These are phyloP conservation scores for Plenodomus biglobosus DNA, from an alignment of 2,329 filamentous ascomycete genomes.

Conservation along the genomic window DNA sequence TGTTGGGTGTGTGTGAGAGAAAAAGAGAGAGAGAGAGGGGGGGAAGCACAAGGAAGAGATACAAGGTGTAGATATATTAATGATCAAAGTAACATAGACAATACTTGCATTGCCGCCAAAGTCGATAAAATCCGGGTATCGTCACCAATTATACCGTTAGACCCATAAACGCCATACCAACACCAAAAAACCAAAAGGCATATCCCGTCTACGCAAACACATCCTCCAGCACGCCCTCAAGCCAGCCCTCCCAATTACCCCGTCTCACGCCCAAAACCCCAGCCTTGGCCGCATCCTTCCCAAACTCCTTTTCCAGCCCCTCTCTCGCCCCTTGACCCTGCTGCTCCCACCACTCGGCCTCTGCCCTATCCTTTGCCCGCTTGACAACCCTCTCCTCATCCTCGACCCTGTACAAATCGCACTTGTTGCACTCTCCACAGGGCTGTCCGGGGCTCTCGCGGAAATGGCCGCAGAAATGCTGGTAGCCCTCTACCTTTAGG, in stretches of 20 bases:
- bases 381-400: constrained; percentile 50
- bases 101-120: no score
- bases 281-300: constrained; percentile 10
- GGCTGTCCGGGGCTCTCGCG: constrained; percentile 73
- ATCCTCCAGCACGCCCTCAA: constrained; percentile 20
- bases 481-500: constrained; percentile 72
- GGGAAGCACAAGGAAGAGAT: no score
- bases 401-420: constrained; percentile 53
- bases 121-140: no score
- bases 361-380: constrained; percentile 47
- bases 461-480: constrained; percentile 96
- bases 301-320: constrained; percentile 26
- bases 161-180: no score
- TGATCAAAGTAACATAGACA: no score
- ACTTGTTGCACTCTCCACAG: constrained; percentile 73
- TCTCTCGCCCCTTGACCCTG: constrained; percentile 34
- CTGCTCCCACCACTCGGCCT: constrained; percentile 50
- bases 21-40: no score
- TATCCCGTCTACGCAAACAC: constrained; percentile 16
- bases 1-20: no score
- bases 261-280: constrained; percentile 9
- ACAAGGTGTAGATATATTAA: no score
- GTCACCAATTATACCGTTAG: no score
- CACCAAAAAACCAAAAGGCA: not conserved
- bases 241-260: constrained; percentile 24